Evolutionary conservation across 768 basidiomycete genomes (phyloP).

Genomic region (Postia placenta): DNA sequence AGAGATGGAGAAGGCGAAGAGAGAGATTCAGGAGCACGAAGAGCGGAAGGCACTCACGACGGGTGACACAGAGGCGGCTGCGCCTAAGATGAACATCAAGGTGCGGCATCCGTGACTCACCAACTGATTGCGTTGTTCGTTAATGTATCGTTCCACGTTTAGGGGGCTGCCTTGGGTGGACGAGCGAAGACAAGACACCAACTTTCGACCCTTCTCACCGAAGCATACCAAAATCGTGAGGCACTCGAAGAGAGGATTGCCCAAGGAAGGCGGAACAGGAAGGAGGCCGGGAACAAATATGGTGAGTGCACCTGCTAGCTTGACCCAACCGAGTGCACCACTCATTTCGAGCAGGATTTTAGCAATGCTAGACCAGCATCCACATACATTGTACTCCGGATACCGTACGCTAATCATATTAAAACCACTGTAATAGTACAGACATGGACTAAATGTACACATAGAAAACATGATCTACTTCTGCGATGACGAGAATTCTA

Average conservation of each 20-base stretch:
- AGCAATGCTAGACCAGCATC: no score
- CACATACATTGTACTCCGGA: no score
- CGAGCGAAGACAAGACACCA: slow-evolving; percentile 74
- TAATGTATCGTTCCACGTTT: slow-evolving; percentile 5
- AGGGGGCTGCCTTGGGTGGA: slow-evolving; percentile 68
- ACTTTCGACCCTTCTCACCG: slow-evolving; percentile 70
- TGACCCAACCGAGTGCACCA: no score
- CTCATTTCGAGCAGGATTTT: no score
- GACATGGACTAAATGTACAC: slow-evolving; percentile 14
- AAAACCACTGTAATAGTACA: slow-evolving; percentile 15
- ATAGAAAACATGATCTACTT: slow-evolving; percentile 14
- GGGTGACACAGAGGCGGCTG: slow-evolving; percentile 43
- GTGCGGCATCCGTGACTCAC: slow-evolving; percentile 36
- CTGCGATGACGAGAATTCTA: slow-evolving; percentile 46
- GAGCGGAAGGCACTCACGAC: slow-evolving; percentile 70
- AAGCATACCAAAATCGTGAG: slow-evolving; percentile 81
- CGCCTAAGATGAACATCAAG: slow-evolving; percentile 80
- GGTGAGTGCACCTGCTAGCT: slow-evolving; percentile 38
- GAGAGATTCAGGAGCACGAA: slow-evolving; percentile 70
- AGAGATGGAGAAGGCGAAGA: slow-evolving; percentile 75
- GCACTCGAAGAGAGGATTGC: slow-evolving; percentile 80
- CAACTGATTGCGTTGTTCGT: not conserved
- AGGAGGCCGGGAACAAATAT: slow-evolving; percentile 90
- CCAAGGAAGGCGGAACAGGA: slow-evolving; percentile 74
- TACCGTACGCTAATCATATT: no score